Percentiles rank a stretch among this genome's conserved stretches.
Evolutionary conservation across 1,284 basidiomycete species (phyloP).

Genomic region (Pyrrhoderma lamaoense): DNA sequence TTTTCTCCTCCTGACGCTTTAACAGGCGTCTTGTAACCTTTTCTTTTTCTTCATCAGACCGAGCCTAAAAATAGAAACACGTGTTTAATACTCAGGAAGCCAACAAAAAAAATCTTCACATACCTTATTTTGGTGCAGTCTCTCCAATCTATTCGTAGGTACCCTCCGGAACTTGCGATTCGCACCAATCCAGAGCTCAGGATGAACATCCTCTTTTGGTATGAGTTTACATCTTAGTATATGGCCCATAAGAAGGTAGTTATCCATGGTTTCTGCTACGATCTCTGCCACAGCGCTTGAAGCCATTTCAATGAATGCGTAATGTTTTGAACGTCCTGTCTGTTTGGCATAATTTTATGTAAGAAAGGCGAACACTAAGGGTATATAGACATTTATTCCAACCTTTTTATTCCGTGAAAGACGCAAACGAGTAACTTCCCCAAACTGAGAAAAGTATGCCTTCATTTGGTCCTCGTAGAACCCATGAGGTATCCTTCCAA

Average conservation of each 20-base stretch:
- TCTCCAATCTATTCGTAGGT: conserved; percentile 66
- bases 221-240: conserved; percentile 86
- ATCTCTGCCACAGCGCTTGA: conserved; percentile 88
- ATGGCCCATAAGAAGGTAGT: conserved; percentile 93
- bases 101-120: conserved; percentile 4
- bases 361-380: background rate
- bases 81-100: conserved; percentile 4
- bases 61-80: conserved; percentile 41
- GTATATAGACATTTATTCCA: too few species aligned
- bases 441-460: conserved; percentile 93
- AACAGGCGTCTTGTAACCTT: conserved; percentile 67
- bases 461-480: conserved; percentile 96
- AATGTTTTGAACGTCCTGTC: conserved; percentile 96
- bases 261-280: conserved; percentile 98
- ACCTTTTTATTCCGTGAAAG: conserved; percentile 94
- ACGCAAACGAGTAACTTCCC: conserved; percentile 81
- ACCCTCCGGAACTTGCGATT: conserved; percentile 85
- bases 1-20: conserved; percentile 71
- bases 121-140: conserved; percentile 79
- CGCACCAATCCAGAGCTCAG: conserved; percentile 94
- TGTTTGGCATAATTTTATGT: conserved; percentile 25
- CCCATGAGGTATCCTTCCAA: conserved; percentile 91
- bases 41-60: conserved; percentile 67
- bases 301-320: conserved; percentile 94
- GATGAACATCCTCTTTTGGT: conserved; percentile 84